Base-by-base conservation (phyloP, 2,329 filamentous ascomycete genomes). In the Fusarium incarnatum region DNA sequence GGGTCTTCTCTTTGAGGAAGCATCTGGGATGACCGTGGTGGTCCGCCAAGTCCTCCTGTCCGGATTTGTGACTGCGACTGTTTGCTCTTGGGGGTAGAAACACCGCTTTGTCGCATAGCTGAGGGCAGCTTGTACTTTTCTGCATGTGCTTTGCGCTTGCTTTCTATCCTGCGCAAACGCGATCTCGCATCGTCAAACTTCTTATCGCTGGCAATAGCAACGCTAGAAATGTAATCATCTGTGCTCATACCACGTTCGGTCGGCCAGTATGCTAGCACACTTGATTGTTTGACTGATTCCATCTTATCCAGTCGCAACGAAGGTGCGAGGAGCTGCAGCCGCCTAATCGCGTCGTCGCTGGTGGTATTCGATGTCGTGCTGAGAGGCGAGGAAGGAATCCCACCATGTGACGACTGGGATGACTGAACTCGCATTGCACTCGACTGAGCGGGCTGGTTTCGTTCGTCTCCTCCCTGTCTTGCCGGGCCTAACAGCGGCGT, bases 211-310 rank as follows among this genome's bases (percentile, higher is more conserved):
- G 79, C 80, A 15, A 77, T 60, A 9, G 77, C 76, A 22, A 83
- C 77, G 41, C 79, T 82, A 18, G 82, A 83, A 5, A 81, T 62
- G 56, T 84, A 84, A 42, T 75, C 72, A 8, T 75, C 73, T 4
- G 77, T 77, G 20, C 76, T 73, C 5, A 78, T 71, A 20, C 80
- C 82, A 10, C 78, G 78, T 48, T 81, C 76, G 3, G 75, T 72
- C 2, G 82, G 82, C 82, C 82, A 84, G 64, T 77, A 77, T 8
- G 78, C 75, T 2, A 84, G 71, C 3, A 83, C 60, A 6, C 66
- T 73, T 4, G 78, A 74, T 27, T 73, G 69, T 34, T 76, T 78
- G 20, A 73, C 71, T 9, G 70, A 62, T 8, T 71, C 73, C 52
- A 78, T 60, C 23, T 73, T 75, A 3, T 72, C 73, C 1, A 75